Conservation (phyloP, 768 basidiomycete species). For the Mycena vulgaris region DNA sequence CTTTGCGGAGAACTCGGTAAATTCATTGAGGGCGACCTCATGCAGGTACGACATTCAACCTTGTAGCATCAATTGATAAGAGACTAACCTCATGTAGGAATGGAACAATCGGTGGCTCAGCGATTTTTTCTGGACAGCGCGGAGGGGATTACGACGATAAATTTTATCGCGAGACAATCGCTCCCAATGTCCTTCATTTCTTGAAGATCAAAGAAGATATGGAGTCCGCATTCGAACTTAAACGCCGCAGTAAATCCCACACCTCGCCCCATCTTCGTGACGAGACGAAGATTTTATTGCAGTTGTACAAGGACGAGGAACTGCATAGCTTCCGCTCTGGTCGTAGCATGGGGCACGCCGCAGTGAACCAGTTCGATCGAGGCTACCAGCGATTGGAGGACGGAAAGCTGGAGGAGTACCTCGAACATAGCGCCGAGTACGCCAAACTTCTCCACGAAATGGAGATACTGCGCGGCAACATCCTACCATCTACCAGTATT, state of each 20-base stretch:
- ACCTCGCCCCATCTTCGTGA: slow-evolving; percentile 38
- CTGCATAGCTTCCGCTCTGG: slow-evolving; percentile 17
- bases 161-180: slow-evolving; percentile 39
- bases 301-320: no score
- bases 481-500: no score
- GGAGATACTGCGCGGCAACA: neutral
- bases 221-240: slow-evolving; percentile 35
- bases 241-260: slow-evolving; percentile 34
- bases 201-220: slow-evolving; percentile 42
- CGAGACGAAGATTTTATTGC: slow-evolving; percentile 37
- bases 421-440: slow-evolving; percentile 37
- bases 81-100: slow-evolving; percentile 32
- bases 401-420: slow-evolving; percentile 37
- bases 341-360: slow-evolving; percentile 36
- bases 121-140: slow-evolving; percentile 20
- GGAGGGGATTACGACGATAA: slow-evolving; percentile 42
- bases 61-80: no score
- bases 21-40: neutral
- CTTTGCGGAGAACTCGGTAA: no score
- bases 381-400: slow-evolving; percentile 36
- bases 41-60: no score
- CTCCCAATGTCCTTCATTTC: slow-evolving; percentile 44
- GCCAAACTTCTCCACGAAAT: slow-evolving; percentile 32
- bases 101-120: neutral
- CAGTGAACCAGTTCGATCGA: slow-evolving; percentile 31